Evolutionary conservation across 805 yeast genomes (phyloP).

Genomic region (Pichia cabralensis): DNA sequence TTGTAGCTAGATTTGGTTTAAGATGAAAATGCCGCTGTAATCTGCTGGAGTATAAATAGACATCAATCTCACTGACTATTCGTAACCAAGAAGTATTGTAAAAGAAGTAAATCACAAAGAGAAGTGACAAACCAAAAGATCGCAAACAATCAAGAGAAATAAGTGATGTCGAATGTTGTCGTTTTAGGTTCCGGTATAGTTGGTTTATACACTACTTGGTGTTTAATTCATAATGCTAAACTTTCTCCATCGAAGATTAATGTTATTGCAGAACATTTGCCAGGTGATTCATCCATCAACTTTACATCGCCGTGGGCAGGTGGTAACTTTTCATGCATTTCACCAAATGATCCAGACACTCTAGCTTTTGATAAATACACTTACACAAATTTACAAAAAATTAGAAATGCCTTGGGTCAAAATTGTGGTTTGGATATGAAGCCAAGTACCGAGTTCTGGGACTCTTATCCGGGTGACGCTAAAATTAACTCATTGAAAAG

Average conservation of each 20-base stretch:
- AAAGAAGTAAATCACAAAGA: too few relatives aligned
- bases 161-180: conserved; percentile 12
- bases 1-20: too few relatives aligned
- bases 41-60: too few relatives aligned
- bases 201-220: conserved; percentile 52
- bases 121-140: too few relatives aligned
- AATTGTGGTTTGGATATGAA: conserved; percentile 41
- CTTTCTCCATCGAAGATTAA: conserved; percentile 34
- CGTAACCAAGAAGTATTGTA: too few relatives aligned
- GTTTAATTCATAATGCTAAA: conserved; percentile 33
- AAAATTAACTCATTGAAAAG: conserved; percentile 38
- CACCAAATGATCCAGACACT: conserved; percentile 42
- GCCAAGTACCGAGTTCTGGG: conserved; percentile 50
- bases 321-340: conserved; percentile 49
- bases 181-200: conserved; percentile 49
- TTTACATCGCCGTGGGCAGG: conserved; percentile 81
- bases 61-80: too few relatives aligned
- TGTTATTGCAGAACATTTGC: conserved; percentile 54
- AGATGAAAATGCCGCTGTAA: too few relatives aligned
- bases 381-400: conserved; percentile 34
- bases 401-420: conserved; percentile 39
- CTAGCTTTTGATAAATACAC: conserved; percentile 46
- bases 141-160: too few relatives aligned
- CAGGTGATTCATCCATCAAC: conserved; percentile 67
- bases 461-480: conserved; percentile 31